Evolutionary conservation across 2,329 filamentous ascomycete species (phyloP), one percentile per base, ranked within the genome.

Genomic region (Penicillium sclerotiorum): DNA sequence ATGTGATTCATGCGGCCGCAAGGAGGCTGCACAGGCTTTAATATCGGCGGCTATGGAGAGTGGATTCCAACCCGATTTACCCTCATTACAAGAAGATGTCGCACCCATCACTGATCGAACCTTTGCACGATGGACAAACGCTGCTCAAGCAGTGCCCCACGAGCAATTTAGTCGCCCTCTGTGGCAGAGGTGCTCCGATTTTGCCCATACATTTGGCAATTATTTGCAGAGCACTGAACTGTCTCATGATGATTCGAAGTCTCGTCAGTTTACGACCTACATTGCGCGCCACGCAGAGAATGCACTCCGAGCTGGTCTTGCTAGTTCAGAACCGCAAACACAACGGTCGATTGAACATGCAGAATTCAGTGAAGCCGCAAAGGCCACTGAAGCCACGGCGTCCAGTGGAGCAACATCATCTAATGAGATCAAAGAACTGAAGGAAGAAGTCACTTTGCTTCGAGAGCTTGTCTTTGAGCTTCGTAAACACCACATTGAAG

Each of bases 1-100:
- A 4, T 73, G 72, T 47, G 68, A 71, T 53, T 55, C 58, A 12
- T 74, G 71, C 40, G 50, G 57, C 18, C 61, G 61, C 47, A 50
- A 61, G 27, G 53, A 68, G 6, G 50, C 70, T 5, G 63, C 69
- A 3, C 51, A 64, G 20, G 57, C 50, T 15, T 59, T 75, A 18
- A 67, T 74, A 8, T 47, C 54, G n/a, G 65, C 68, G 17, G 71
- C 71, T 5, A 58, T 73, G 5, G 55, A 62, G 17, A 68, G 66
- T 47, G 71, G 71, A 4, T 68, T 75, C 38, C 57, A 68, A 30
- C 65, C 64, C 45, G 48, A 40, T 7, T 47, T 57, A 15, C 62
- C 64, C 13, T 39, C 53, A 25, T 51, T 58, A 32, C 66, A 71
- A 38, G n/a, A 28, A 13, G 70, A 71, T 38, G 41, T 69, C 23